Conservation (phyloP, 2,329 filamentous ascomycete species). For the Parastagonospora avenae region DNA sequence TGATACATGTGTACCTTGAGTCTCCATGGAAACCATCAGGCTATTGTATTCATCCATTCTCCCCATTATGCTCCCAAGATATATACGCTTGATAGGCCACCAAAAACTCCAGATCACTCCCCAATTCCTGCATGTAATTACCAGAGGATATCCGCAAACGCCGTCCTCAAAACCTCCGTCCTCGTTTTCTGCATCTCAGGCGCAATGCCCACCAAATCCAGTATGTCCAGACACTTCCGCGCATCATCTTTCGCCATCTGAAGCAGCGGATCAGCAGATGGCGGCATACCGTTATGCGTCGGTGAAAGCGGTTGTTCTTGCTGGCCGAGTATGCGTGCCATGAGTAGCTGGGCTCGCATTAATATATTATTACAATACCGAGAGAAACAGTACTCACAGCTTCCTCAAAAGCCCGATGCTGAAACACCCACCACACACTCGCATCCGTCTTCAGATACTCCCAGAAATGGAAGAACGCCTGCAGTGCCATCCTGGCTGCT, state of each 20-base stretch:
- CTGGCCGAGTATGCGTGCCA: constrained; percentile 45
- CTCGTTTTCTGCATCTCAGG: constrained; percentile 56
- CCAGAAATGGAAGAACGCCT: constrained; percentile 75
- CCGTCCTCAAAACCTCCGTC: constrained; percentile 53
- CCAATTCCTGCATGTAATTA: constrained; percentile 8
- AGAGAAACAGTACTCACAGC: constrained; percentile 60
- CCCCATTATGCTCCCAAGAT: too few species aligned
- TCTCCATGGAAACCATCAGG: too few species aligned
- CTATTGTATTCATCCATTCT: too few species aligned
- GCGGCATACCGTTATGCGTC: constrained; percentile 26
- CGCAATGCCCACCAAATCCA: constrained; percentile 51
- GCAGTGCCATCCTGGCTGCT: constrained; percentile 75
- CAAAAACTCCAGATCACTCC: too few species aligned
- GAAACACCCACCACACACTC: constrained; percentile 83
- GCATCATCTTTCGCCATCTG: constrained; percentile 52
- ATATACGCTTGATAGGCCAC: too few species aligned
- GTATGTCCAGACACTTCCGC: constrained; percentile 51
- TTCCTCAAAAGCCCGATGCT: constrained; percentile 80
- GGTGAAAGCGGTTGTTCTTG: constrained; percentile 42
- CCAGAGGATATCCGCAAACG: constrained; percentile 49
- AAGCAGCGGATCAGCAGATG: constrained; percentile 40
- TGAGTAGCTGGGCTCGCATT: constrained; percentile 38
- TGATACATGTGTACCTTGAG: too few species aligned
- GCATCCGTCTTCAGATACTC: constrained; percentile 72
- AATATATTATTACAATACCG: not conserved